Conservation (phyloP, 768 basidiomycete genomes). For the Boletus tylopilopsis region DNA sequence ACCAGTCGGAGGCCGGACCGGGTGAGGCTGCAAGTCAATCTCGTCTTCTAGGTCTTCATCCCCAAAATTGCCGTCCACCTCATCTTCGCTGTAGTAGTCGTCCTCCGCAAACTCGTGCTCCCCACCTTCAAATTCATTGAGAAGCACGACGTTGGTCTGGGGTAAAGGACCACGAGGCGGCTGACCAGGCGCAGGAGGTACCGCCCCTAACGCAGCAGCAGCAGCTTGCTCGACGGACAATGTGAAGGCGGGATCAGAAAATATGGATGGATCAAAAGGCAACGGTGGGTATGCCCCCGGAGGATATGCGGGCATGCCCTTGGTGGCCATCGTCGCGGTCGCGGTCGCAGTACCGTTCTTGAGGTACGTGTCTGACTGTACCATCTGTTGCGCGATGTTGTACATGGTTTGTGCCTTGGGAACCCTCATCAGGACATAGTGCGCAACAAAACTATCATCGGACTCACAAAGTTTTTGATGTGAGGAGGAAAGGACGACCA, state of each 20-base stretch:
- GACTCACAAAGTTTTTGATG: slow-evolving; percentile 63
- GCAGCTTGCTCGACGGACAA: slow-evolving; percentile 49
- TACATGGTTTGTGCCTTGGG: slow-evolving; percentile 61
- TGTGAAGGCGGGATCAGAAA: slow-evolving; percentile 51
- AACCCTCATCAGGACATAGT: slow-evolving; percentile 30
- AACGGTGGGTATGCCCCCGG: slow-evolving; percentile 40
- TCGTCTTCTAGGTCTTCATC: slow-evolving; percentile 34
- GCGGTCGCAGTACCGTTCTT: slow-evolving; percentile 33
- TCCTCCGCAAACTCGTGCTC: slow-evolving; percentile 38
- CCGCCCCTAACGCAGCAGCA: slow-evolving; percentile 32
- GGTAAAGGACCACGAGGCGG: slow-evolving; percentile 32
- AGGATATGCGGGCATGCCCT: slow-evolving; percentile 36
- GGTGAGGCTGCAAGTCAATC: slow-evolving; percentile 27
- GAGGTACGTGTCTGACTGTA: slow-evolving; percentile 39
- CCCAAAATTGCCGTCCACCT: slow-evolving; percentile 40
- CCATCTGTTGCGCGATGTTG: slow-evolving; percentile 65
- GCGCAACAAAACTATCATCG: slow-evolving; percentile 22
- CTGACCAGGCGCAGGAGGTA: slow-evolving; percentile 28
- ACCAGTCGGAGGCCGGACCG: slow-evolving; percentile 18
- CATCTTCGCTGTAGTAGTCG: slow-evolving; percentile 47
- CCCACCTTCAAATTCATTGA: slow-evolving; percentile 36
- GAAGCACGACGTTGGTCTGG: slow-evolving; percentile 36
- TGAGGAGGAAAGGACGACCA: slow-evolving; percentile 68
- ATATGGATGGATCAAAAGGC: slow-evolving; percentile 51
- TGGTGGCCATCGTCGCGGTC: slow-evolving; percentile 32